These are phyloP conservation scores for Penicillium dipodomyicola DNA, from an alignment of 495 filamentous ascomycete species.

Conservation along the genomic window DNA sequence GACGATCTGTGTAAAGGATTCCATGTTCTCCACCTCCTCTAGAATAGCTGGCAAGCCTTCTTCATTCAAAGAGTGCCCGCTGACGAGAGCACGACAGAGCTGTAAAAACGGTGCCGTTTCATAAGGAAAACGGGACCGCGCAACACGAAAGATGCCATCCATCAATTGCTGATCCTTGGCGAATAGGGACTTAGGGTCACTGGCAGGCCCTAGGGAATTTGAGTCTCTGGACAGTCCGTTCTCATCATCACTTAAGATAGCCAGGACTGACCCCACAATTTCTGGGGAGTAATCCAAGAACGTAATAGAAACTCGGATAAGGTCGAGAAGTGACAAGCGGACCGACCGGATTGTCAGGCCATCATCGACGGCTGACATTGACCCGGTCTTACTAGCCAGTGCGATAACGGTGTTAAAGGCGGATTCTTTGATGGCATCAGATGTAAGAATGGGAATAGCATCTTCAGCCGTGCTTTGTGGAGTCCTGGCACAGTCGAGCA, in stretches of 20 bases:
- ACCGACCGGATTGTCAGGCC: slow-evolving; percentile 41
- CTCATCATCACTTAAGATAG: slow-evolving; percentile 50
- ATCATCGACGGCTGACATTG: slow-evolving; percentile 43
- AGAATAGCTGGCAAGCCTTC: slow-evolving; percentile 51
- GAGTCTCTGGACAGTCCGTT: slow-evolving; percentile 31
- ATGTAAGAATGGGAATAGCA: slow-evolving; percentile 48
- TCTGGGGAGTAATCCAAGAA: slow-evolving; percentile 66
- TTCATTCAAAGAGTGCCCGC: slow-evolving; percentile 41
- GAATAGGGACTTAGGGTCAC: slow-evolving; percentile 52
- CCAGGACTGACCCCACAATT: slow-evolving; percentile 58
- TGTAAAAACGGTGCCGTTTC: slow-evolving; percentile 80
- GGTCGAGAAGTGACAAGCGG: slow-evolving; percentile 60
- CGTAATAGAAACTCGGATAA: slow-evolving; percentile 56
- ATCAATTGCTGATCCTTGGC: slow-evolving; percentile 55
- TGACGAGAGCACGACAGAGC: slow-evolving; percentile 55
- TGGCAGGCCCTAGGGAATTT: slow-evolving; percentile 32
- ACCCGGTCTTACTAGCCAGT: slow-evolving; percentile 46
- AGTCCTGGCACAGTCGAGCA: slow-evolving; percentile 48
- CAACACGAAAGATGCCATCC: slow-evolving; percentile 54
- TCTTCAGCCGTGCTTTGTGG: slow-evolving; percentile 43
- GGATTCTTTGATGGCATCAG: slow-evolving; percentile 50
- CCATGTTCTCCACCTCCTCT: slow-evolving; percentile 58
- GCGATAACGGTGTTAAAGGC: slow-evolving; percentile 63
- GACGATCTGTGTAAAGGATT: slow-evolving; percentile 70
- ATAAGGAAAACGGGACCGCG: slow-evolving; percentile 77